Percentiles rank a stretch among this genome's conserved stretches.
phyloP scores from a whole-genome alignment of 257 asterid genomes.

The Solanum clarkiae region DNA sequence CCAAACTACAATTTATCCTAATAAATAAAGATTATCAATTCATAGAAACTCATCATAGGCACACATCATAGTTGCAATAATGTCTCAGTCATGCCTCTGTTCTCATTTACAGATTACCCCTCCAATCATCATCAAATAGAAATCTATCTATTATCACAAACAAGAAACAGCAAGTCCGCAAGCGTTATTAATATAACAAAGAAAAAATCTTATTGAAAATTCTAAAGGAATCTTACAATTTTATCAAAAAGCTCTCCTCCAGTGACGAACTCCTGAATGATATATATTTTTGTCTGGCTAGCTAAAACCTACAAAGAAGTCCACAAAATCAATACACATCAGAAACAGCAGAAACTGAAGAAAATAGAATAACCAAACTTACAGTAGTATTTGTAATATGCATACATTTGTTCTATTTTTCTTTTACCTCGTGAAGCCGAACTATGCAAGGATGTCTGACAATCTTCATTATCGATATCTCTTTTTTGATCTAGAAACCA shows the following conservation, averaged over 20 bases:
- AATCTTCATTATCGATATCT: constrained; percentile 90
- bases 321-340: not conserved
- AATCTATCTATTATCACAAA: not conserved
- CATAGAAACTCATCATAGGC: not conserved
- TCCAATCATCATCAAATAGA: not conserved
- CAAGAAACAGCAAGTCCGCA: not conserved
- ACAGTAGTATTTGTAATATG: not conserved
- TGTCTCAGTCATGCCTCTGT: not conserved
- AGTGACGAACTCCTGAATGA: constrained; percentile 74
- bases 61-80: not conserved
- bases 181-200: not conserved
- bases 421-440: constrained; percentile 72
- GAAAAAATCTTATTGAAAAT: not conserved
- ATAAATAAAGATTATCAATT: not conserved
- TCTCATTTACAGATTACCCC: not conserved
- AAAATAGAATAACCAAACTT: not conserved
- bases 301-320: constrained; percentile 55
- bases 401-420: not conserved
- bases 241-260: constrained; percentile 92
- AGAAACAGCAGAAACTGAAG: not conserved
- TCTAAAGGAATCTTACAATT: constrained; percentile 42
- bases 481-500: constrained; percentile 62
- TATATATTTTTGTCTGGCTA: constrained; percentile 58
- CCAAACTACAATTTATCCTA: not conserved
- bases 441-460: constrained; percentile 81